Evolutionary conservation across 78 protist genomes (phyloP).

Genomic region (Neovahlkampfia damariscottae): DNA sequence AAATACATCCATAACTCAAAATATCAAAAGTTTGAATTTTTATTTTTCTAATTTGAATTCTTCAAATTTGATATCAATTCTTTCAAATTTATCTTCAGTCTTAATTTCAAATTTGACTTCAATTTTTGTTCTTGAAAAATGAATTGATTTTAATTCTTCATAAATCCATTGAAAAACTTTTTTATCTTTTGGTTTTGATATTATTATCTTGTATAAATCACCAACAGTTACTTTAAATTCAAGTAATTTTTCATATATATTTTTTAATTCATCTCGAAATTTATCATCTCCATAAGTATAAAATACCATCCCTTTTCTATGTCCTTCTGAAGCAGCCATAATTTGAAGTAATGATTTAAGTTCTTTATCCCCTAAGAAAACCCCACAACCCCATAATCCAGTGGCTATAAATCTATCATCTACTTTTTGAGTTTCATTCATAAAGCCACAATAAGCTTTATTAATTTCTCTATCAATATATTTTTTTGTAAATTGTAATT

Average conservation of each 20-base stretch:
- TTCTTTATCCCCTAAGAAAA: slow-evolving; percentile 29
- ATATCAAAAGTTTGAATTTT: too few relatives aligned
- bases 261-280: neutral
- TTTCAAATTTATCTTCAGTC: too few relatives aligned
- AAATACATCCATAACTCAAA: too few relatives aligned
- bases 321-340: slow-evolving; percentile 20
- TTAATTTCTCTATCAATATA: neutral
- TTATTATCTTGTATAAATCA: too few relatives aligned
- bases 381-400: slow-evolving; percentile 53
- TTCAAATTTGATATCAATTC: too few relatives aligned
- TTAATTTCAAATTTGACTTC: too few relatives aligned
- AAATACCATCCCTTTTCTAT: neutral
- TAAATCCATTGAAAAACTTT: too few relatives aligned
- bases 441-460: neutral
- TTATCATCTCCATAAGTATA: slow-evolving; percentile 2
- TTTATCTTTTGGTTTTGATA: too few relatives aligned
- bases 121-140: too few relatives aligned
- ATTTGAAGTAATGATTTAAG: slow-evolving; percentile 27
- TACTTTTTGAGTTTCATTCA: neutral
- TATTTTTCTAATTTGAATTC: too few relatives aligned
- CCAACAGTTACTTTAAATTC: neutral
- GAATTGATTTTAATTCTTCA: too few relatives aligned
- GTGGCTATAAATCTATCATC: neutral
- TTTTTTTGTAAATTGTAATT: neutral
- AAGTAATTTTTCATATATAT: neutral